Conservation (phyloP, 192 early-diverging fungal genomes). For the Piromyces sp. region DNA sequence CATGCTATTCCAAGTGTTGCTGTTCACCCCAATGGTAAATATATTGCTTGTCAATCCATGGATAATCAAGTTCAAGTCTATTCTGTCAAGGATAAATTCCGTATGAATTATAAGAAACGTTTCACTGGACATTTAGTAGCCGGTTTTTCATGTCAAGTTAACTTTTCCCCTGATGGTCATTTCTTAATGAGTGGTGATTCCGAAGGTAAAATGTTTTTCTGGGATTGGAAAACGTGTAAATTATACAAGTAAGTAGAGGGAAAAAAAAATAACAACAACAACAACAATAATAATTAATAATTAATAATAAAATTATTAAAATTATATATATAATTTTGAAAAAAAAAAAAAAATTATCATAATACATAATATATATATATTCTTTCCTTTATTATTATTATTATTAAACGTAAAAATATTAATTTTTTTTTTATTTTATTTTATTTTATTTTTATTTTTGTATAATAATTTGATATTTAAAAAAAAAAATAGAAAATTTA, state of each 20-base stretch:
- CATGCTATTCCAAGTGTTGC: conserved; percentile 89
- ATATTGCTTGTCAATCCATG: conserved; percentile 82
- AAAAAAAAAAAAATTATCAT: no score
- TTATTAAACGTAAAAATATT: no score
- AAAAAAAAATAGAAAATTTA: conserved; percentile 50
- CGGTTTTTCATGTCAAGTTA: conserved; percentile 89
- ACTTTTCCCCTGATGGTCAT: conserved; percentile 78
- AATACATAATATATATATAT: background rate
- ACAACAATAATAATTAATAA: background rate
- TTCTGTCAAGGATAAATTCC: conserved; percentile 67
- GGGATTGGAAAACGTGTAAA: conserved; percentile 91
- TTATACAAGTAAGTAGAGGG: conserved; percentile 33
- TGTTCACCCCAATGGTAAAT: conserved; percentile 74
- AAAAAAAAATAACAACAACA: background rate
- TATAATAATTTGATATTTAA: no score
- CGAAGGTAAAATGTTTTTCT: conserved; percentile 83
- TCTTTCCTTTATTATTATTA: background rate
- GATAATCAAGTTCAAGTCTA: conserved; percentile 93
- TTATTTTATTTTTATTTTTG: no score
- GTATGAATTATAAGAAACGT: conserved; percentile 72
- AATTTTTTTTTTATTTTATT: no score
- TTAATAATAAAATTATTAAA: background rate
- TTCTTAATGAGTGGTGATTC: conserved; percentile 79
- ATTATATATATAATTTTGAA: no score
- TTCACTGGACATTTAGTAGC: conserved; percentile 89